Conservation (phyloP, 2,329 filamentous ascomycete genomes). For the Alternaria sp. region DNA sequence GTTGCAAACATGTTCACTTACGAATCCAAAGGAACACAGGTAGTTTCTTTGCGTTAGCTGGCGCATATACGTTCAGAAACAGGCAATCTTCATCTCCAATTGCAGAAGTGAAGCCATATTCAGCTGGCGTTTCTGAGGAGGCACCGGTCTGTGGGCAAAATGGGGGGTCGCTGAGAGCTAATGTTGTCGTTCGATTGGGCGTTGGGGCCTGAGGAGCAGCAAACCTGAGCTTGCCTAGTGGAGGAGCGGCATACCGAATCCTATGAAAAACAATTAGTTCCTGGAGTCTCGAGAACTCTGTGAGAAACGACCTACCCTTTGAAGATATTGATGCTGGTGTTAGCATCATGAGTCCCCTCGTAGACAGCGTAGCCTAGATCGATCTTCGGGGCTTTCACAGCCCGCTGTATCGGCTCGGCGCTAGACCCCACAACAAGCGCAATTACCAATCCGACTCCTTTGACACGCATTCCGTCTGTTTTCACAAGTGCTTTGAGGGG, state of each 20-base stretch:
- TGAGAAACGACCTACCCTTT: constrained; percentile 33
- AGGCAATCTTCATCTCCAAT: constrained; percentile 53
- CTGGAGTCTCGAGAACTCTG: background rate
- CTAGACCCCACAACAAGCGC: constrained; percentile 25
- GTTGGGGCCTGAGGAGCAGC: constrained; percentile 58
- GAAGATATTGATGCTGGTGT: constrained; percentile 41
- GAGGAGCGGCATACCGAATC: constrained; percentile 62
- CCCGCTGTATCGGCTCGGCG: constrained; percentile 34
- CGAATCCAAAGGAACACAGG: constrained; percentile 65
- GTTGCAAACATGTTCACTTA: constrained; percentile 27
- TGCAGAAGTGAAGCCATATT: constrained; percentile 42
- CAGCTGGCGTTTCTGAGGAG: constrained; percentile 34
- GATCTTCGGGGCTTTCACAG: constrained; percentile 34
- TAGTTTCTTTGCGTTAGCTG: constrained; percentile 55
- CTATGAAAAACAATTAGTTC: constrained; percentile 18
- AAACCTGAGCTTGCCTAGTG: constrained; percentile 61
- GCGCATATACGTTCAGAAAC: constrained; percentile 52
- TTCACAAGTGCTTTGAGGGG: background rate
- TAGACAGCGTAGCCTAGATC: constrained; percentile 47
- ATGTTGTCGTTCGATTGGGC: constrained; percentile 51
- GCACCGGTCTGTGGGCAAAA: constrained; percentile 45
- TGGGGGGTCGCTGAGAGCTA: constrained; percentile 54
- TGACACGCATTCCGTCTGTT: background rate
- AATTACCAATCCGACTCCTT: constrained; percentile 19
- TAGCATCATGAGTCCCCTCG: constrained; percentile 35